Evolutionary conservation across 225 moss, liverwort and hornwort genomes (phyloP).

Genomic region (Pseudisothecium myosuroides): DNA sequence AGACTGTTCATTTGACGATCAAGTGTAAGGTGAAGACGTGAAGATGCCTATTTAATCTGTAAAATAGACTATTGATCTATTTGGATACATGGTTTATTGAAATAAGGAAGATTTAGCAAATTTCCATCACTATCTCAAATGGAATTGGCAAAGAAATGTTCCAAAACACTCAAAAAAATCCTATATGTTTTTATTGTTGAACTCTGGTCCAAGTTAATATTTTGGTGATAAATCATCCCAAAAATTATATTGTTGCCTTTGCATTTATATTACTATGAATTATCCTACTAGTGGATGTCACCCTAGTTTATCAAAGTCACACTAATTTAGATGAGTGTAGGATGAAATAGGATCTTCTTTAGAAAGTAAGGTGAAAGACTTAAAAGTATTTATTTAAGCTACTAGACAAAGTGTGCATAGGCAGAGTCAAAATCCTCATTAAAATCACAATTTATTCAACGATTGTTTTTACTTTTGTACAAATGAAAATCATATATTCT

Average conservation of each 20-base stretch:
- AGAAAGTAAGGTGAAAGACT: background rate
- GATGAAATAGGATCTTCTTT: background rate
- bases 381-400: background rate
- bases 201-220: rapidly evolving
- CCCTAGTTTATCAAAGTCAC: background rate
- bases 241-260: background rate
- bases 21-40: no score
- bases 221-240: rapidly evolving
- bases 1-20: rapidly evolving
- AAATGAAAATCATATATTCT: background rate
- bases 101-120: background rate
- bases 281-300: background rate
- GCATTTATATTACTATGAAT: background rate
- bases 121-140: rapidly evolving
- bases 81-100: background rate
- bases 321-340: background rate
- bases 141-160: background rate
- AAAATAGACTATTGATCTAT: background rate
- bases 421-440: no score
- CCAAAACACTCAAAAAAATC: background rate
- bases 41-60: background rate
- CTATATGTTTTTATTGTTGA: background rate
- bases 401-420: background rate
- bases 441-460: background rate
- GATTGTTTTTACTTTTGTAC: rapidly evolving